phyloP scores from a whole-genome alignment of 2,329 filamentous ascomycete species.

The Apiospora sp. region DNA sequence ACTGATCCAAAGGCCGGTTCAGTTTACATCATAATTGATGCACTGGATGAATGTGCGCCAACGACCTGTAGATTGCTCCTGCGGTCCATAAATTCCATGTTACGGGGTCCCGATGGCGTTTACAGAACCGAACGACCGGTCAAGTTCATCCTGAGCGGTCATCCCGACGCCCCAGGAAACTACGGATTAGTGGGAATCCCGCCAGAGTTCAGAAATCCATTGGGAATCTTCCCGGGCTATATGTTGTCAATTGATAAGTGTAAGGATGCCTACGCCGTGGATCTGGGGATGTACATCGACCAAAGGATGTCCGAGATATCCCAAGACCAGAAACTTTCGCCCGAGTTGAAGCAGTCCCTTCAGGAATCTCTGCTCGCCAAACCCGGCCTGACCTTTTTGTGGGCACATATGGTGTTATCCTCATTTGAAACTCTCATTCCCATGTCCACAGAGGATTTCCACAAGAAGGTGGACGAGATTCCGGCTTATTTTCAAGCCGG shows the following conservation, averaged over 20 bases:
- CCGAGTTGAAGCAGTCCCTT: no score
- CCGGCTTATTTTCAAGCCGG: no score
- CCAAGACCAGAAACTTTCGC: no score
- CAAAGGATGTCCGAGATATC: constrained; percentile 43
- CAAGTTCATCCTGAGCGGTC: constrained; percentile 46
- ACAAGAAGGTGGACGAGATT: no score
- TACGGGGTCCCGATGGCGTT: constrained; percentile 28
- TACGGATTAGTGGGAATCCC: no score
- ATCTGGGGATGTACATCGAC: constrained; percentile 44
- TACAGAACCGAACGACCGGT: constrained; percentile 33
- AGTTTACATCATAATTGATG: constrained; percentile 46
- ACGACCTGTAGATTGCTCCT: constrained; percentile 38
- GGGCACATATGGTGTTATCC: no score
- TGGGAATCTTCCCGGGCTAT: constrained; percentile 15
- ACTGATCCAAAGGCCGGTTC: constrained; percentile 39
- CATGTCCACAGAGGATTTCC: no score
- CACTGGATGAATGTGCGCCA: constrained; percentile 49
- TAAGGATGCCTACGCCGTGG: constrained; percentile 35
- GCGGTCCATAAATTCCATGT: constrained; percentile 34
- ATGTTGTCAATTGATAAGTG: constrained; percentile 36
- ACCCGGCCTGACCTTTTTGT: no score
- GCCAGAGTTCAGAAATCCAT: constrained; percentile 18
- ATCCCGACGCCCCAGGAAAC: constrained; percentile 37
- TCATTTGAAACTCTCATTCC: no score
- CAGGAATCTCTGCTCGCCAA: no score